Evolutionary conservation across 345 rosid species (phyloP), one percentile per base, ranked within the genome.

Genomic region (Garcia nutans): DNA sequence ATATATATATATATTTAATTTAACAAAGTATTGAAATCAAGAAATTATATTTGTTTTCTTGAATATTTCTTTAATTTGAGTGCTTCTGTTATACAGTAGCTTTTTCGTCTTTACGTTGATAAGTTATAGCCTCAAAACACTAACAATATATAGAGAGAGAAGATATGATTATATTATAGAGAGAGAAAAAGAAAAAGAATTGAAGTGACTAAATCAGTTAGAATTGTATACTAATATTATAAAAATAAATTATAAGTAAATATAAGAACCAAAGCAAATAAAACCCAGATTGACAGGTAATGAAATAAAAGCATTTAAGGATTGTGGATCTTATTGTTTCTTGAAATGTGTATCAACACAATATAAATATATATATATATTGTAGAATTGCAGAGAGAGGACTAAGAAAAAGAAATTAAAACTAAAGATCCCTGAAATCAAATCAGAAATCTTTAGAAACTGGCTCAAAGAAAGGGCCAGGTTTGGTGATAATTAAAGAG

Each of bases 151-250:
- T 74, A 65, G 76, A 77, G 73, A 74, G 59, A 31, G 59, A 64
- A 19, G 74, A 59, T 26, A 54, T 16, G 58, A 17, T 8, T 47
- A 47, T 11, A 8, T 75, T 60, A 24, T 69, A 58, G 70, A 80
- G 73, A 71, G 52, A 31, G 64, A 58, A 13, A 76, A 65, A 47
- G 60, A 73, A 68, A 77, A 65, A 47, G 70, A 33, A 70, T 72
- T 80, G 89, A 87, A 88, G 87, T 84, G 92, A 82, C 79, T 78
- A 83, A 74, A 68, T 82, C 82, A 41, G 87, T 82, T 84, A 65
- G 78, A 71, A 68, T 73, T 68, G 82, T 72, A 65, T 69, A 17
- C 5, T 37, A 44, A 70, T 37, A 52, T 64, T 67, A 9, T 11
- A 47, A 8, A 47, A 65, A 9, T 37, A 5, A 37, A 37, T n/a